Base-by-base conservation (phyloP, 495 filamentous ascomycete genomes). In the Lindgomyces ingoldianus region DNA sequence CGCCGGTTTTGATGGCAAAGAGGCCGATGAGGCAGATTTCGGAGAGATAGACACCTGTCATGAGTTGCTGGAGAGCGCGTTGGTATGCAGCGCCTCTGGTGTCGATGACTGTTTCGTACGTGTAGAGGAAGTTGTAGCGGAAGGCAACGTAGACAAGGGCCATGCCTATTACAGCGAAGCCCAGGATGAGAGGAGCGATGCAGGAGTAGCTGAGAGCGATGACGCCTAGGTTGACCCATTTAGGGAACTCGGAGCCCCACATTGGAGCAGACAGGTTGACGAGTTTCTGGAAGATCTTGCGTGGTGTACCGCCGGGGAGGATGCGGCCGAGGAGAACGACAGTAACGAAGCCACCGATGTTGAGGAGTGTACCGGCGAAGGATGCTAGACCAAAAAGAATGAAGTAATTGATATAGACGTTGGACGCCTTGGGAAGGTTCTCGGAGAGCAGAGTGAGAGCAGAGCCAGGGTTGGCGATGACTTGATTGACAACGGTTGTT, bases 391-490 rank as follows among this genome's bases (percentile, higher is more conserved):
- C 94, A 75, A 97, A 93, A 26, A 98, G 81, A 69, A 97, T 87
- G 72, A 98, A 93, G 78, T 96, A 98, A 0, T 89, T 88, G 53
- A 98, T 88, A 77, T 96, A 98, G 76, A 98, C 92, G 77, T 95
- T 97, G 67, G 91, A 92, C 2, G 90, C 84, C 55, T 80, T 85
- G 9, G 94, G 94, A 11, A 98, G 77, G 60, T 89, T 88, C 16
- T 78, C 68, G 14, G 94, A 87, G 11, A 98, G 82, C 54, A 97
- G 76, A 4, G 58, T 77, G 0, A 90, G 78, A 25, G 82, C 87
- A 8, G 70, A 74, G 2, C 72, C 65, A 6, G 94, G 95, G 2
- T 90, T 64, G 0, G 85, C 26, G 44, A 83, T 79, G 65, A 98
- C 93, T 24, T 81, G 47, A n/a, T 74, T 65, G 48, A 84, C 85